Base-by-base conservation (phyloP, 768 basidiomycete species). In the Lactifluus volemus region DNA sequence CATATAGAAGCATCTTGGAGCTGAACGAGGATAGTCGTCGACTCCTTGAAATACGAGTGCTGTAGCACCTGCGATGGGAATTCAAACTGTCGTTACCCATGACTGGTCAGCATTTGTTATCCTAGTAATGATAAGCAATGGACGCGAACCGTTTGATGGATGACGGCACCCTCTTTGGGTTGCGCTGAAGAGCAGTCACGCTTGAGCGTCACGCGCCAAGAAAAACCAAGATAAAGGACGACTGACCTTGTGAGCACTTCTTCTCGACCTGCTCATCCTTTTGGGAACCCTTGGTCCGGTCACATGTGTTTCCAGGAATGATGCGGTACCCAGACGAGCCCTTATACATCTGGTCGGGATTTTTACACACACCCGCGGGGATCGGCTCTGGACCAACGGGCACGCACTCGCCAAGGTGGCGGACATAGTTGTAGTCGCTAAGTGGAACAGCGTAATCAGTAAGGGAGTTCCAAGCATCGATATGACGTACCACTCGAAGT, bases 281-380 rank as follows among this genome's bases (percentile, higher is more conserved):
- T 68, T 79, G 75, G 19, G 77, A 55, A 2, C 89, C 92, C 12
- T 65, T 64, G 4, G 70, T 65, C n/a, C 78, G 78, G 41, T 78
- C 78, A 69, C 97, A 99, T 0, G 86, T 88, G 68, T 99, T 89
- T 0, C 96, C 96, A 3, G 97, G 94, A 60, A 99, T 92, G 69
- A 86, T 84, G 36, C 94, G 80, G 71, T 85, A 99, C 0, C 97
- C 97, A 19, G 90, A 92, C 0, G 95, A 98, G 0, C 97, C 97
- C 70, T 79, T 68, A 70, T 92, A 99, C 7, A 69, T 83, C 63
- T 87, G 77, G 5, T 81, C 77, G 0, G 80, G 73, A 49, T 76
- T 76, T 10, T 72, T 66, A 67, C 93, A 96, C 1, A 86, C 77
- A 4, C 84, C 89, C 5, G 85, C 80, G 0, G 92, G 89, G 49